Evolutionary conservation across 106 monocot species (phyloP).

Genomic region (Allium fistulosum): DNA sequence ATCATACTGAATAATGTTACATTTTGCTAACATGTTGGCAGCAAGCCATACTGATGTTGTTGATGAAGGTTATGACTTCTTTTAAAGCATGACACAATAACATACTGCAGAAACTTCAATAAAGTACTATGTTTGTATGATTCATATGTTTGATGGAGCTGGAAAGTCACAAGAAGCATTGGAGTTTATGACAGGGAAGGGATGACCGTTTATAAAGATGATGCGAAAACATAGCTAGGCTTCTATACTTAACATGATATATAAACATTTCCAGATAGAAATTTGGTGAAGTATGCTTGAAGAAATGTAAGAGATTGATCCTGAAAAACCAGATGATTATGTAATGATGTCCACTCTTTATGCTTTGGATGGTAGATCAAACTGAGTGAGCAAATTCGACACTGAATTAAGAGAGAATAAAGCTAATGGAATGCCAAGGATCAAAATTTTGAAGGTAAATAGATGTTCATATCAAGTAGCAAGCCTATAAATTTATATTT

Average conservation of each 20-base stretch:
- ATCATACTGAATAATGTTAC: slow-evolving; percentile 41
- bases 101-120: slow-evolving; percentile 30
- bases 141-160: slow-evolving; percentile 50
- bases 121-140: slow-evolving; percentile 63
- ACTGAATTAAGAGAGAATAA: too few relatives aligned
- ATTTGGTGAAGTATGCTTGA: slow-evolving; percentile 40
- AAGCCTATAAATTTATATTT: too few relatives aligned
- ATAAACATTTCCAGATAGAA: slow-evolving; percentile 39
- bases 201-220: slow-evolving; percentile 33
- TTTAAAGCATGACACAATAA: slow-evolving; percentile 30
- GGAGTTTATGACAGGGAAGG: slow-evolving; percentile 29
- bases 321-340: slow-evolving; percentile 47
- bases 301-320: slow-evolving; percentile 43
- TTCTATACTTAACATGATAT: slow-evolving; percentile 45
- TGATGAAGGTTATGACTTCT: slow-evolving; percentile 33
- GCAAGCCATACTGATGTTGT: slow-evolving; percentile 51
- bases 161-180: slow-evolving; percentile 57
- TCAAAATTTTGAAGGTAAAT: too few relatives aligned
- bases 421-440: too few relatives aligned
- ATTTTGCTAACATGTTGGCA: slow-evolving; percentile 40
- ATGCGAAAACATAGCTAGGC: slow-evolving; percentile 25
- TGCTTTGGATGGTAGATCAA: too few relatives aligned
- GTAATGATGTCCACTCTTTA: slow-evolving; percentile 28
- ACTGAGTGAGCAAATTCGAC: too few relatives aligned
- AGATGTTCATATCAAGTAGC: too few relatives aligned